phyloP scores from a whole-genome alignment of 257 asterid species.

The Apocynum venetum region DNA sequence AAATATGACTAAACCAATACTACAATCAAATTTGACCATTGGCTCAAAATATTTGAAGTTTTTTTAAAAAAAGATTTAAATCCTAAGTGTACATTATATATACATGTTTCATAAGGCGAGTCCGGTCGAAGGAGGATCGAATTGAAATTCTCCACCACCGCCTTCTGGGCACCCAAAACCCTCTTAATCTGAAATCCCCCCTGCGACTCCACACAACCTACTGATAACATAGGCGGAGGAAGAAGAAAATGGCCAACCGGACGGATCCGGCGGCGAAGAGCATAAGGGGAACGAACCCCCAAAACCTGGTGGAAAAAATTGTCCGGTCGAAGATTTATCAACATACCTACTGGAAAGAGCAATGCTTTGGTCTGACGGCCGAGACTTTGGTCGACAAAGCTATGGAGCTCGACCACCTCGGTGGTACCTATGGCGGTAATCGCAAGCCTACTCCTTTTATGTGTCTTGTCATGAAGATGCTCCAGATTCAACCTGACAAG shows the following conservation, averaged over 20 bases:
- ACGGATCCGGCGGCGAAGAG: conserved; percentile 87
- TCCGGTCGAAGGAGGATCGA: no score
- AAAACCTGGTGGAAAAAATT: conserved; percentile 86
- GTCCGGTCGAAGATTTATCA: conserved; percentile 83
- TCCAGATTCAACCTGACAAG: conserved; percentile 97
- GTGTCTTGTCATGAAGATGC: conserved; percentile 92
- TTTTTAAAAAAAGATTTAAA: no score
- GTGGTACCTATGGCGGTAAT: conserved; percentile 79
- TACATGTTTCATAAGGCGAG: no score
- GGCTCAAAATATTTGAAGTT: no score
- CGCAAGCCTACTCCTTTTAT: conserved; percentile 86
- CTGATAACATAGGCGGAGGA: not conserved
- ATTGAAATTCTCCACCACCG: not conserved
- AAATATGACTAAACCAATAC: no score
- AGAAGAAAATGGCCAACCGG: conserved; percentile 67
- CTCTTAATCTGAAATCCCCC: not conserved
- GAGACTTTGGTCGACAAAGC: conserved; percentile 98
- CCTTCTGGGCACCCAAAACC: no score
- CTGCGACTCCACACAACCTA: not conserved
- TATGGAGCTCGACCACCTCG: conserved; percentile 95
- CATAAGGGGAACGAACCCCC: conserved; percentile 93
- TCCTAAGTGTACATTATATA: no score
- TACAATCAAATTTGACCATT: no score
- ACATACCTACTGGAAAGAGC: conserved; percentile 88
- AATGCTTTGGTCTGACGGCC: conserved; percentile 92